Base-by-base conservation (phyloP, 306 rosid species). In the Cucumis cinereus region DNA sequence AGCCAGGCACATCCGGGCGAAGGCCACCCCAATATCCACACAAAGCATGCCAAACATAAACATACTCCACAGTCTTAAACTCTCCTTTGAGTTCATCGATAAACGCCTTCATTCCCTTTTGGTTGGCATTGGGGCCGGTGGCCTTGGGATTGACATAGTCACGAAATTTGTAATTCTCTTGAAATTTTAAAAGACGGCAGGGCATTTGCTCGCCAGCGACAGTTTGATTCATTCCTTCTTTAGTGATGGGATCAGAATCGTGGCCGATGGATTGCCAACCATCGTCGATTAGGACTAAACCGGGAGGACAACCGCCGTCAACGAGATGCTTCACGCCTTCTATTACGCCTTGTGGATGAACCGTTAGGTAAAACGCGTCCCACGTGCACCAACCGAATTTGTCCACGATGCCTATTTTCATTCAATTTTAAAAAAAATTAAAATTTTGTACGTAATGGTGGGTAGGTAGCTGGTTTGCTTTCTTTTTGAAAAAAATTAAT, bases 311-410 rank as follows among this genome's bases (percentile, higher is more conserved):
- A 4, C 98, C 98, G 6, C 95, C 92, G 1, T 88, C 88, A 4
- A 82, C 86, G 0, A 90, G 88, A 24, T 80, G 81, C 52, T 82
- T 84, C 16, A 90, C 88, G 13, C 96, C 98, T 19, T 94, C 93
- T 20, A 78, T 49, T 10, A 91, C 75, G 0, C 98, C 98, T 2
- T 63, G 82, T 20, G 98, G 98, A 79, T 94, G 80, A 78, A 94
- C 98, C 16, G 90, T 84, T 11, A 94, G 88, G 78, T 94, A 91
- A 77, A 94, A 94, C 40, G 98, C 98, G 33, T 94, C 98, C 98
- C 98, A 94, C 1, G 98, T 94, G 80, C 98, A 94, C 98, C 98
- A 94, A 2, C 98, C 98, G 9, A 94, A 94, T 23, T 90, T 91
- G 80, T 94, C 96, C 13, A 82, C 91, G 24, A 94, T 90, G 0